Percentiles rank a stretch among this genome's conserved stretches.
Evolutionary conservation across 208 protist genomes (phyloP).

Genomic region (Trypanosoma cruzi): DNA sequence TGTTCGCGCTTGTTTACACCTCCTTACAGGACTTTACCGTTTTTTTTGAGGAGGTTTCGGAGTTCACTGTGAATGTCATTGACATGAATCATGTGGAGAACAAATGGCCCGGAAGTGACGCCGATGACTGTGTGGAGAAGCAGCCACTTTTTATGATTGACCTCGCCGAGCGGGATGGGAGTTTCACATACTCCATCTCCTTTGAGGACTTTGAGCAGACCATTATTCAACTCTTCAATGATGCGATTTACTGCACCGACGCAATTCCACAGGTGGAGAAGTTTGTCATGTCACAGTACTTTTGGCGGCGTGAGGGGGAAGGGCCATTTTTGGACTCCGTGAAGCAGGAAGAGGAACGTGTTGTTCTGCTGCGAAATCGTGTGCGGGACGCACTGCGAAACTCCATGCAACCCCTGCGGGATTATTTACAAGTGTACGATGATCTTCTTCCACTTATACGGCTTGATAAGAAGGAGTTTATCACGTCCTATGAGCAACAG

Average conservation of each 20-base stretch:
- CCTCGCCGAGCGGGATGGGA: slow-evolving; percentile 76
- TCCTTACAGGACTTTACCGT: slow-evolving; percentile 85
- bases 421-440: slow-evolving; percentile 91
- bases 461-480: slow-evolving; percentile 88
- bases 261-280: slow-evolving; percentile 93
- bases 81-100: slow-evolving; percentile 92
- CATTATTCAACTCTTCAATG: slow-evolving; percentile 89
- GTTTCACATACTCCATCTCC: slow-evolving; percentile 90
- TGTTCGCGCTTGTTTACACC: slow-evolving; percentile 92
- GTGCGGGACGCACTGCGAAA: slow-evolving; percentile 57
- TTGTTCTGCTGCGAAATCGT: slow-evolving; percentile 69
- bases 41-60: slow-evolving; percentile 93
- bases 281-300: slow-evolving; percentile 95
- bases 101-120: slow-evolving; percentile 92
- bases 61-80: slow-evolving; percentile 86
- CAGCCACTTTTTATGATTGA: slow-evolving; percentile 93
- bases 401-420: slow-evolving; percentile 84
- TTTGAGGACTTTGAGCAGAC: slow-evolving; percentile 84
- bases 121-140: slow-evolving; percentile 93
- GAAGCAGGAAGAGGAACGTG: slow-evolving; percentile 82
- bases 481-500: slow-evolving; percentile 78
- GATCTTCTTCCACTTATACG: slow-evolving; percentile 89
- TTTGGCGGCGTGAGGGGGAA: slow-evolving; percentile 91
- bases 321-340: slow-evolving; percentile 92
- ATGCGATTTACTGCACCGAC: slow-evolving; percentile 88